phyloP scores from a whole-genome alignment of 2,329 filamentous ascomycete genomes.

The Alternaria tenuissima region DNA sequence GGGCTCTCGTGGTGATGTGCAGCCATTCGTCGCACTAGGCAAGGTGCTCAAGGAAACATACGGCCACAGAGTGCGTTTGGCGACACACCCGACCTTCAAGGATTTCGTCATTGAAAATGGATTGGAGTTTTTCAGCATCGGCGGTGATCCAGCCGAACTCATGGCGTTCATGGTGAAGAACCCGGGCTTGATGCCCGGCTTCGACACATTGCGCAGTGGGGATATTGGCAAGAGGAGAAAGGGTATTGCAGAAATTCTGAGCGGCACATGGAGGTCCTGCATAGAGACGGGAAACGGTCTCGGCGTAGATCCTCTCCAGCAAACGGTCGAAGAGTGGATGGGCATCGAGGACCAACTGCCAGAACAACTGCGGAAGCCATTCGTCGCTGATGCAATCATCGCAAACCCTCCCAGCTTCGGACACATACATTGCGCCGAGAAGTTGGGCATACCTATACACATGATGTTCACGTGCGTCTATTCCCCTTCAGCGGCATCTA shows the following conservation, averaged over 20 bases:
- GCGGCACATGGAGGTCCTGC: slow-evolving; percentile 87
- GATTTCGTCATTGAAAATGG: slow-evolving; percentile 60
- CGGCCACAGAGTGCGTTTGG: slow-evolving; percentile 57
- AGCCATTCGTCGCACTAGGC: slow-evolving; percentile 60
- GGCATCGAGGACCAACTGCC: slow-evolving; percentile 49
- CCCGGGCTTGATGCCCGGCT: slow-evolving; percentile 82
- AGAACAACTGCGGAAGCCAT: slow-evolving; percentile 61
- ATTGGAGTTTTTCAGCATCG: slow-evolving; percentile 61
- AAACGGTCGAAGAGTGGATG: slow-evolving; percentile 62
- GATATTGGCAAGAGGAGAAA: slow-evolving; percentile 78
- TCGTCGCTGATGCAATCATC: slow-evolving; percentile 84
- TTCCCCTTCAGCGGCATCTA: background rate
- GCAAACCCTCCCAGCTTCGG: slow-evolving; percentile 81
- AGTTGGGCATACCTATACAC: slow-evolving; percentile 76
- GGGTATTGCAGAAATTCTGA: slow-evolving; percentile 80
- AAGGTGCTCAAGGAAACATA: slow-evolving; percentile 60
- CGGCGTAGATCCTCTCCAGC: slow-evolving; percentile 59
- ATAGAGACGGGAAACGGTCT: slow-evolving; percentile 77
- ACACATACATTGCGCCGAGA: slow-evolving; percentile 78
- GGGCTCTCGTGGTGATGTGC: slow-evolving; percentile 59
- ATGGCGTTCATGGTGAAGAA: slow-evolving; percentile 91
- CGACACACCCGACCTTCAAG: slow-evolving; percentile 60
- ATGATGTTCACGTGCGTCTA: slow-evolving; percentile 84
- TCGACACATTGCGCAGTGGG: slow-evolving; percentile 77
- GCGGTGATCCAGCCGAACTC: slow-evolving; percentile 59